A percentile compares a stretch with the other conserved stretches of the same genome.
Evolutionary conservation across 2,329 filamentous ascomycete genomes (phyloP).

Genomic region (Myriangium duriaei): DNA sequence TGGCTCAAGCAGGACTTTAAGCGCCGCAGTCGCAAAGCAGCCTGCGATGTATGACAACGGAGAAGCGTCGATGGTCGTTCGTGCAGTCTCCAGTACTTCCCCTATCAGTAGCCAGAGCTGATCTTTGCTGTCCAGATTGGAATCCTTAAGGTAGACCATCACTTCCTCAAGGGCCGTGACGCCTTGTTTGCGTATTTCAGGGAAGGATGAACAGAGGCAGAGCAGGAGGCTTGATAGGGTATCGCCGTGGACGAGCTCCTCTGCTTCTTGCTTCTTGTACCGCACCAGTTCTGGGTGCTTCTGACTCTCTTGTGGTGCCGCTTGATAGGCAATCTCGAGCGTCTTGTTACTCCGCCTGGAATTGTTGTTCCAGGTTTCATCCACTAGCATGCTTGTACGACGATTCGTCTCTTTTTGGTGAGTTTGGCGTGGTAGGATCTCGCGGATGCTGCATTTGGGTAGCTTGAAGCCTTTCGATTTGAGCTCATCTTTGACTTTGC

Average conservation of each 20-base stretch:
- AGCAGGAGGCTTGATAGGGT: slow-evolving; percentile 57
- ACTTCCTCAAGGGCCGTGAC: slow-evolving; percentile 55
- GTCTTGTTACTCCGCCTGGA: too few relatives aligned
- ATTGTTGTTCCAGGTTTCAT: slow-evolving; percentile 5
- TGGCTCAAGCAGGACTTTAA: slow-evolving; percentile 61
- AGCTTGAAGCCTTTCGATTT: not conserved
- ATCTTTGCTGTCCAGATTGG: slow-evolving; percentile 60
- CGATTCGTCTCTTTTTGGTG: not conserved
- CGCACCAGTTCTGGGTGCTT: slow-evolving; percentile 37
- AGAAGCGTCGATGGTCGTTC: slow-evolving; percentile 30
- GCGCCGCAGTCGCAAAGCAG: slow-evolving; percentile 60
- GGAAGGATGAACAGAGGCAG: slow-evolving; percentile 62
- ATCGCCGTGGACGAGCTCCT: slow-evolving; percentile 68
- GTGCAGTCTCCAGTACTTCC: slow-evolving; percentile 63
- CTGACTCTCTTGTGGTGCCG: slow-evolving; percentile 29
- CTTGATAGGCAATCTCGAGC: slow-evolving; percentile 17
- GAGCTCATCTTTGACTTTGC: not conserved
- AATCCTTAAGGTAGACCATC: slow-evolving; percentile 44
- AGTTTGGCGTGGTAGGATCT: not conserved
- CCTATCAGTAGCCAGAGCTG: slow-evolving; percentile 69
- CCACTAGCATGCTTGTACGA: not conserved
- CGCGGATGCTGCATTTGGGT: not conserved
- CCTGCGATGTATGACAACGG: slow-evolving; percentile 57
- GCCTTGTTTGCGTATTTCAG: slow-evolving; percentile 68
- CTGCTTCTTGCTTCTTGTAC: slow-evolving; percentile 66